phyloP scores from a whole-genome alignment of 257 asterid species.

The Misopates orontium region DNA sequence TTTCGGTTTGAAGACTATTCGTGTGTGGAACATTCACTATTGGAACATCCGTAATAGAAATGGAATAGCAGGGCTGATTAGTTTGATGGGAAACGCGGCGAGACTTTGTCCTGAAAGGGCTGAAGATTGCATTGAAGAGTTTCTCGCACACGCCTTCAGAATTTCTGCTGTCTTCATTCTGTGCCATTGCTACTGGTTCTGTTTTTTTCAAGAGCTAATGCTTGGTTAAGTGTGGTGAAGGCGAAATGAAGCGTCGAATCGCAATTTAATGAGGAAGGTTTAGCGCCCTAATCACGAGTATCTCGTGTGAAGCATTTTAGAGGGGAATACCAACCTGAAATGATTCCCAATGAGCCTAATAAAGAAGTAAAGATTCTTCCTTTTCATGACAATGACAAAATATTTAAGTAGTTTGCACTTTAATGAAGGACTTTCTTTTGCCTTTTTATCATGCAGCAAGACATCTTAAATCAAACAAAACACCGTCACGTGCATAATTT shows the following conservation, averaged over 20 bases:
- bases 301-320: constrained; percentile 21
- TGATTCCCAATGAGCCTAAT: neutral
- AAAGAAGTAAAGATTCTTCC: neutral
- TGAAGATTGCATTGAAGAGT: constrained; percentile 29
- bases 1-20: neutral
- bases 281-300: neutral
- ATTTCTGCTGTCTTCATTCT: constrained; percentile 20
- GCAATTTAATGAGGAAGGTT: constrained; percentile 23
- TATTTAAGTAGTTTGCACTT: neutral
- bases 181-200: constrained; percentile 28
- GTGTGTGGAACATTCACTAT: neutral
- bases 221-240: constrained; percentile 3
- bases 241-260: neutral
- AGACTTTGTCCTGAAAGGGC: constrained; percentile 33
- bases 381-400: neutral
- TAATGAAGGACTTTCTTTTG: no score
- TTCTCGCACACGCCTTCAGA: constrained; percentile 30
- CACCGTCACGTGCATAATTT: no score
- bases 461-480: no score
- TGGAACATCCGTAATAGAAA: neutral
- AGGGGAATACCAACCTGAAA: neutral
- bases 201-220: no score
- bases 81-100: no score
- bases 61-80: neutral
- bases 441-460: no score